Evolutionary conservation across 805 yeast genomes (phyloP), one percentile per base, ranked within the genome.

Genomic region (Candida palmyrensis): DNA sequence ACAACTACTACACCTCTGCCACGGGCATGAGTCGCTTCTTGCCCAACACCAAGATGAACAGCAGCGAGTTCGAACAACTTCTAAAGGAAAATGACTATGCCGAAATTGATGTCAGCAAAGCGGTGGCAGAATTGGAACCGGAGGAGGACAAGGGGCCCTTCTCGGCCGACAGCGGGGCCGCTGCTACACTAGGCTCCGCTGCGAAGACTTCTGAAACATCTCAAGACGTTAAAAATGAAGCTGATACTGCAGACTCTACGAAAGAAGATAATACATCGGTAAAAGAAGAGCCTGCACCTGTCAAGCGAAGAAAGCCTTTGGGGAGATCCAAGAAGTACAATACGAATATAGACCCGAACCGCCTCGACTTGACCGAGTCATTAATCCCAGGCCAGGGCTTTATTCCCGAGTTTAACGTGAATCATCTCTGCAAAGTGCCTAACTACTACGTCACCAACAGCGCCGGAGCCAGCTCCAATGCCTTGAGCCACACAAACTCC

Each of bases 371-470:
- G 33, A 40, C 57, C 4, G 71, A 66, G 33, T 56, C 57, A 9
- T 51, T 62, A 2, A 45, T 66, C 4, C 71, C 71, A 3, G 72
- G 72, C 2, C 67, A 64, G 42, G 72, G 72, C 1, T 60, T 45
- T 27, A 58, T 66, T 26, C 71, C 57, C 24, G 71, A 65, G 38
- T 66, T 66, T 40, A 62, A 55, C 34, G 56, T 66, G 12, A 55
- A 51, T 32, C 61, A 60, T 36, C 36, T 64, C 11, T 66, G 72
- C 44, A 62, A 59, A 36, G 67, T 64, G 9, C 70, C 71, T 4
- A 62, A 58, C 44, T 66, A 66, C 39, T 66, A 58, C 43, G 51
- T 60, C 24, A 52, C 60, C 20, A 55, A 48, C 25, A 53, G 49
- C 32, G 43, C 18, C 22, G 33, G 16, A 15, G 18, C 25, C 12